A percentile compares a stretch with the other conserved stretches of the same genome.
These are phyloP conservation scores for Scutellaria galericulata DNA, from an alignment of 257 asterid genomes.

Conservation along the genomic window DNA sequence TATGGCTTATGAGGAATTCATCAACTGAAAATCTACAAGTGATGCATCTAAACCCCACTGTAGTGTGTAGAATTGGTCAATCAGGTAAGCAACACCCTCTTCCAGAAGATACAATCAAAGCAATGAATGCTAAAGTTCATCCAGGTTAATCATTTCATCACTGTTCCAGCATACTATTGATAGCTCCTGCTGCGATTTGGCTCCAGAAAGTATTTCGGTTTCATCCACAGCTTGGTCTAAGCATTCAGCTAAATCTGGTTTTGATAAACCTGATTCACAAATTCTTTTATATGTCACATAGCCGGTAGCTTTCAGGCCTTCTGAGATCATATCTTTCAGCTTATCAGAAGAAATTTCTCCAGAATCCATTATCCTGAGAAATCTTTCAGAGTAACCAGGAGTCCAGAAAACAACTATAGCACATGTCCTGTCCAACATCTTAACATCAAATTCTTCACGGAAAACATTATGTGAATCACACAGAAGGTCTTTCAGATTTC, in stretches of 20 bases:
- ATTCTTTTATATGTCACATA: slow-evolving; percentile 61
- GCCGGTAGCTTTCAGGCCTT: slow-evolving; percentile 69
- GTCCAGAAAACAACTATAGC: slow-evolving; percentile 73
- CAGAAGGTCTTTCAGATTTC: slow-evolving; percentile 60
- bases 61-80: slow-evolving; percentile 9
- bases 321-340: slow-evolving; percentile 55
- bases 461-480: slow-evolving; percentile 57
- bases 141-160: slow-evolving; percentile 70
- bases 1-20: slow-evolving; percentile 1
- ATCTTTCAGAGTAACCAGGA: slow-evolving; percentile 51
- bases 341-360: slow-evolving; percentile 44
- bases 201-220: slow-evolving; percentile 42
- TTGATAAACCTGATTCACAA: slow-evolving; percentile 60
- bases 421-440: slow-evolving; percentile 74
- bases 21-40: slow-evolving; percentile 16
- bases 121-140: slow-evolving; percentile 55
- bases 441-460: slow-evolving; percentile 64
- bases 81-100: slow-evolving; percentile 4
- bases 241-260: slow-evolving; percentile 65
- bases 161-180: slow-evolving; percentile 59
- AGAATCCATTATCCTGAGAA: slow-evolving; percentile 60
- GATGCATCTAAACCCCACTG: slow-evolving; percentile 9
- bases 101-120: slow-evolving; percentile 1
- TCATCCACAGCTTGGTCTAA: slow-evolving; percentile 64
- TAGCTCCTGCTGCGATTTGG: slow-evolving; percentile 41